Evolutionary conservation across 768 basidiomycete species (phyloP), one percentile per base, ranked within the genome.

Genomic region (Phaeotremella fagi): DNA sequence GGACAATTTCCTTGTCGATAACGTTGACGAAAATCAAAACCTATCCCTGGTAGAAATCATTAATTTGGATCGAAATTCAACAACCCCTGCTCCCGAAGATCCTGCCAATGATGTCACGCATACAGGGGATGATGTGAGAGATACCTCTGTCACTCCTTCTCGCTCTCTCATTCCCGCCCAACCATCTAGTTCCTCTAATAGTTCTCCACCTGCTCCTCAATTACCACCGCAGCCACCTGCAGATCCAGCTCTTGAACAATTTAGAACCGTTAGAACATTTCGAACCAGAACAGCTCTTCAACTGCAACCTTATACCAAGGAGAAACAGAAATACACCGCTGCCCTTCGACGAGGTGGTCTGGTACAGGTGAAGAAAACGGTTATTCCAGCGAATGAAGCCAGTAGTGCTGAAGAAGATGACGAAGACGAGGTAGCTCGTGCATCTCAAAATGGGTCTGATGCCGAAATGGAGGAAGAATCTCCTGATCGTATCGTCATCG

Each of bases 271-370:
- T 9, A 47, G 70, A 15, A 70, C 66, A 0, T 71, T 74, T 28
- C 66, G 72, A 12, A 70, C 64, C 0, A 58, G 72, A 9, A 74
- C 72, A 0, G 62, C 63, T 1, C 57, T 74, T 3, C 72, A 74
- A 43, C 55, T 74, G 1, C 72, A 74, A 44, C 72, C 72, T 1
- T 74, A 74, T 45, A 71, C 70, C 4, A 57, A 58, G 28, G 72
- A 74, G 44, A 50, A 63, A 25, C 61, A 63, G 50, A 61, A 64
- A 5, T 74, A 74, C 53, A 62, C 62, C 41, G 66, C 70, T n/a
- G 60, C 55, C 4, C 48, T 74, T 15, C 59, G 68, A 1, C 57
- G 61, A 47, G 72, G 72, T 2, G 72, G 72, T 4, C 49, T 70
- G 33, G 64, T 63, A 23, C 60, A 60, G 36, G 63, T 52, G 7